These are phyloP conservation scores for Jatropha curcas DNA, from an alignment of 345 rosid species.

Conservation along the genomic window DNA sequence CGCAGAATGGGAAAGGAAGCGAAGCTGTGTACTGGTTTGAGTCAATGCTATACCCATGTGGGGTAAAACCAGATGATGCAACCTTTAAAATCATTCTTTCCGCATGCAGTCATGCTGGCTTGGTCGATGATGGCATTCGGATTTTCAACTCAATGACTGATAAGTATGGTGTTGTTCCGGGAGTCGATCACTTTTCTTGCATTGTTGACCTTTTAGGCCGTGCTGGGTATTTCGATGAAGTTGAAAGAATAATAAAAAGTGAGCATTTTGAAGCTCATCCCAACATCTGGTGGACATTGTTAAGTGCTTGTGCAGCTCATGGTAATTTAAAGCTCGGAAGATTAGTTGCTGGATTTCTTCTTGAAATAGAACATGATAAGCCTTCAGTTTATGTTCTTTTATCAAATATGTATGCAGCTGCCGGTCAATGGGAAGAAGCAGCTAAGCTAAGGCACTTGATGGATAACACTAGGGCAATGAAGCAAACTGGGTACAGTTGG, in stretches of 20 bases:
- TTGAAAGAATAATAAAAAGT: conserved; percentile 44
- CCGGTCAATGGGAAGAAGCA: conserved; percentile 81
- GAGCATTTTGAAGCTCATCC: conserved; percentile 35
- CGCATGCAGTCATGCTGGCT: conserved; percentile 75
- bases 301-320: conserved; percentile 79
- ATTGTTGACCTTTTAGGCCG: conserved; percentile 74
- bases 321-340: conserved; percentile 65
- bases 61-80: conserved; percentile 53
- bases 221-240: conserved; percentile 72
- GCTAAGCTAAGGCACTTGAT: conserved; percentile 30
- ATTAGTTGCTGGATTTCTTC: conserved; percentile 49
- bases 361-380: conserved; percentile 50
- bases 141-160: conserved; percentile 56
- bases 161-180: conserved; percentile 41
- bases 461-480: neutral
- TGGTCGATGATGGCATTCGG: conserved; percentile 55
- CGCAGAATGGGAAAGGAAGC: conserved; percentile 73
- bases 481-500: conserved; percentile 3
- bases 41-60: conserved; percentile 44
- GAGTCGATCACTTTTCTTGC: conserved; percentile 67
- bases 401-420: conserved; percentile 72
- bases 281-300: conserved; percentile 58
- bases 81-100: conserved; percentile 66
- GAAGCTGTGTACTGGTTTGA: conserved; percentile 48
- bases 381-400: conserved; percentile 60